Base-by-base conservation (phyloP, 192 early-diverging fungal genomes). In the Coemansia sp. region DNA sequence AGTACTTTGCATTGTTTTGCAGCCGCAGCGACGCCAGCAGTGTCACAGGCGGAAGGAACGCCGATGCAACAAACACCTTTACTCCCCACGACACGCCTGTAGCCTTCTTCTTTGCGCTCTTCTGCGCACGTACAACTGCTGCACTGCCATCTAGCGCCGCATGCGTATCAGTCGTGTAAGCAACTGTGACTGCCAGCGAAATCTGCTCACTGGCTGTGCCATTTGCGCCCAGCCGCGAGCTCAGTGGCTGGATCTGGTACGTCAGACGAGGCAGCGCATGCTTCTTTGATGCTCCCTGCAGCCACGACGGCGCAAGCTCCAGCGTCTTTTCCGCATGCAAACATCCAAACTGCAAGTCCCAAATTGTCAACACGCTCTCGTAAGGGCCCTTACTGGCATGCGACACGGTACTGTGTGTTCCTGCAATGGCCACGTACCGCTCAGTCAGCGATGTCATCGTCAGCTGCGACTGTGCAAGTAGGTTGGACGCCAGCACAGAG, bases 261-360 rank as follows among this genome's bases (percentile, higher is more conserved):
- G 69, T 60, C 15, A 82, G 60, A 14, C 79, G 73, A 3, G 79
- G 79, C 9, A 66, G 49, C 22, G 24, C 23, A 14, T 64, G n/a
- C 47, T 55, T 59, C 23, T 60, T 62, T 8, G 72, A 50, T 5
- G 64, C 48, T 14, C 51, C 62, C 23, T 67, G 53, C 50, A 81
- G 63, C 62, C 68, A 60, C 17, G 57, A 54, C 5, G 73, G 25
- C 12, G 66, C 45, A 32, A 75, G 66, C 1, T 56, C 39, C 23
- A 82, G 66, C 39, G 64, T 37, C 58, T 69, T 72, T 45, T 82
- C 79, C 0, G 73, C 79, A 24, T 82, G 79, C 23, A 82, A 24
- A 61, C 79, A 82, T 2, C 79, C 79, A 50, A 72, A 82, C 64
- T 82, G 79, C 29, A 82, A 61, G 54, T 82, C 79, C 79, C 79